Percentiles rank a stretch among this genome's conserved stretches.
These are phyloP conservation scores for Zoysia pacifica DNA, from an alignment of 176 grass and related monocot genomes.

Conservation along the genomic window DNA sequence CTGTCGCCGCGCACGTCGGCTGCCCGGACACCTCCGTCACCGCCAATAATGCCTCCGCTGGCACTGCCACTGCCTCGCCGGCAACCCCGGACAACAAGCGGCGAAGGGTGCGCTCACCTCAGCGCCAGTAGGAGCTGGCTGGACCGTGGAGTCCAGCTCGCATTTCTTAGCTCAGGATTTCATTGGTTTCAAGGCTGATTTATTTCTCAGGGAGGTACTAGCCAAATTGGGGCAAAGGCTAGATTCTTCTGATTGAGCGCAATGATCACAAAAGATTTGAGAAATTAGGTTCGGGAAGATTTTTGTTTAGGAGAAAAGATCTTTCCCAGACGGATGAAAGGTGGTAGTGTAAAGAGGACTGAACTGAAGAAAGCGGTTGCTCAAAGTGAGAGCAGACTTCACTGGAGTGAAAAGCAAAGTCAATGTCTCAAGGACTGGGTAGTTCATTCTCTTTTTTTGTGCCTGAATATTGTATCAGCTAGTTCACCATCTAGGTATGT, in stretches of 20 bases:
- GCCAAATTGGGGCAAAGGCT: conserved; percentile 29
- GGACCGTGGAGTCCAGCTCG: conserved; percentile 36
- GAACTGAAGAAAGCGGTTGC: conserved; percentile 36
- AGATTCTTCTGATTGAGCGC: conserved; percentile 51
- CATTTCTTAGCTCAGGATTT: conserved; percentile 38
- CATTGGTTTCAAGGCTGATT: conserved; percentile 14
- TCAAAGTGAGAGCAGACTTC: conserved; percentile 41
- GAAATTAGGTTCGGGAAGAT: conserved; percentile 61
- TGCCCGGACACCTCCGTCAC: conserved; percentile 45
- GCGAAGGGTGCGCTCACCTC: conserved; percentile 55
- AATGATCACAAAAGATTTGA: conserved; percentile 43
- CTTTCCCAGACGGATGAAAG: conserved; percentile 54
- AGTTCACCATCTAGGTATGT: not conserved
- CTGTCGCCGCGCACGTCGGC: conserved; percentile 38
- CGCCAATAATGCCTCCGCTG: conserved; percentile 38
- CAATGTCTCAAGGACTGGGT: conserved; percentile 18
- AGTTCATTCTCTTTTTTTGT: conserved; percentile 13
- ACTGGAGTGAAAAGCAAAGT: conserved; percentile 14
- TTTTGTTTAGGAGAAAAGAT: conserved; percentile 54
- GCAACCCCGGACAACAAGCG: conserved; percentile 61
- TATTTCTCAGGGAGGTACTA: conserved; percentile 14
- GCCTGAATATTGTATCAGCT: conserved; percentile 45
- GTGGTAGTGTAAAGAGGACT: conserved; percentile 45
- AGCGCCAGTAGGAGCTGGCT: conserved; percentile 47
- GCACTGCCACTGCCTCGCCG: conserved; percentile 21